These are phyloP conservation scores for Cladosporium sp. DNA, from an alignment of 2,329 filamentous ascomycete species.

Conservation along the genomic window DNA sequence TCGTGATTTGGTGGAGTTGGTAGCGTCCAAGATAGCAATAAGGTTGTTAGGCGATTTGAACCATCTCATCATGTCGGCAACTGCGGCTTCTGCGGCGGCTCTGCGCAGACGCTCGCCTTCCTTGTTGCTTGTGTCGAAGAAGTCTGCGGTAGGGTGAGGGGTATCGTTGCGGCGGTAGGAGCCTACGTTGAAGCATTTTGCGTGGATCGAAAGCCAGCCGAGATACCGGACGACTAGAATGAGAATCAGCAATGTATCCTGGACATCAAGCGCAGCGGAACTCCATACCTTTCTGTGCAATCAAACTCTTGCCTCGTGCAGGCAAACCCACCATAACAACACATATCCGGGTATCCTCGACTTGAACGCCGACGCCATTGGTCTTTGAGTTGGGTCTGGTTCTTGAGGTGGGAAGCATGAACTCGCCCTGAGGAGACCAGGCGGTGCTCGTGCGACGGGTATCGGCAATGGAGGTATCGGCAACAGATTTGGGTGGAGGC, in stretches of 20 bases:
- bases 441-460: constrained; percentile 10
- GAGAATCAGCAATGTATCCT: not conserved
- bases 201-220: constrained; percentile 90
- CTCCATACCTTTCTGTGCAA: constrained; percentile 68
- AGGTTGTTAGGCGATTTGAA: constrained; percentile 71
- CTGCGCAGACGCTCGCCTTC: constrained; percentile 86
- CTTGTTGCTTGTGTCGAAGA: constrained; percentile 86
- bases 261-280: constrained; percentile 1
- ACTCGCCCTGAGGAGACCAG: constrained; percentile 34
- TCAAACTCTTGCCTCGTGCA: constrained; percentile 92
- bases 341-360: constrained; percentile 93
- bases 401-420: constrained; percentile 38
- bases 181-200: constrained; percentile 95
- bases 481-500: constrained; percentile 10
- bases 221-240: constrained; percentile 79
- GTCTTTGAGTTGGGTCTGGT: constrained; percentile 30
- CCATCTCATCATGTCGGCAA: constrained; percentile 92
- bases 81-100: constrained; percentile 84
- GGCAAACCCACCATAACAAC: constrained; percentile 98
- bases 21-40: constrained; percentile 92
- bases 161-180: constrained; percentile 87
- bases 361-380: constrained; percentile 71
- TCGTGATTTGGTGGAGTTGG: constrained; percentile 87
- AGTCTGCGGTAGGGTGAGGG: constrained; percentile 85
- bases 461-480: constrained; percentile 8